phyloP scores from a whole-genome alignment of 2,329 filamentous ascomycete species.

The Colletotrichum sp. region DNA sequence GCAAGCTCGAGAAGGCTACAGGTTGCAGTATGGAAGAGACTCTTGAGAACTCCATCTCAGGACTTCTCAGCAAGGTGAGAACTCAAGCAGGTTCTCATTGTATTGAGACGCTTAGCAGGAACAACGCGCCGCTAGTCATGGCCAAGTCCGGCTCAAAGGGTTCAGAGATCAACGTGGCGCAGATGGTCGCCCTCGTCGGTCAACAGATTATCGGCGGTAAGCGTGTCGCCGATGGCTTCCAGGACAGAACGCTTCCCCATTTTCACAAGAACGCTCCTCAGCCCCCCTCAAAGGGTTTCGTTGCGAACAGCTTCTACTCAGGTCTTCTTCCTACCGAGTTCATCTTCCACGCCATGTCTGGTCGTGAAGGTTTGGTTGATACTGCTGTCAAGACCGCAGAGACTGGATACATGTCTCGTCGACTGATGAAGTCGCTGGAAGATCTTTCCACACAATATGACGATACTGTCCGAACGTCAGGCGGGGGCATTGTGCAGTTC shows the following conservation, averaged over 20 bases:
- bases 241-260: slow-evolving; percentile 92
- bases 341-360: slow-evolving; percentile 97
- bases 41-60: slow-evolving; percentile 87
- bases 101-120: slow-evolving; percentile 85
- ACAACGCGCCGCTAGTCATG: slow-evolving; percentile 96
- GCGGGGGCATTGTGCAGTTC: slow-evolving; percentile 90
- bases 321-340: slow-evolving; percentile 91
- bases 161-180: slow-evolving; percentile 96
- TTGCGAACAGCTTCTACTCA: slow-evolving; percentile 95
- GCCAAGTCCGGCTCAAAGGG: slow-evolving; percentile 97
- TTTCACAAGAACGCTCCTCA: slow-evolving; percentile 93
- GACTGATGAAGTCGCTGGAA: slow-evolving; percentile 96
- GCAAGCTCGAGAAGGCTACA: slow-evolving; percentile 82
- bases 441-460: slow-evolving; percentile 95
- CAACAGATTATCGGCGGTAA: slow-evolving; percentile 96
- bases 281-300: slow-evolving; percentile 95
- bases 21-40: slow-evolving; percentile 93
- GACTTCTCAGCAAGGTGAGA: slow-evolving; percentile 90
- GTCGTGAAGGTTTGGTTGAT: slow-evolving; percentile 97
- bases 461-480: slow-evolving; percentile 90
- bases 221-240: slow-evolving; percentile 94
- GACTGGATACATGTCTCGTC: slow-evolving; percentile 98
- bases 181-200: slow-evolving; percentile 97
- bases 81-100: slow-evolving; percentile 90
- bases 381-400: slow-evolving; percentile 99